Evolutionary conservation across 2,329 filamentous ascomycete species (phyloP).

Genomic region (Helotiales sp.): DNA sequence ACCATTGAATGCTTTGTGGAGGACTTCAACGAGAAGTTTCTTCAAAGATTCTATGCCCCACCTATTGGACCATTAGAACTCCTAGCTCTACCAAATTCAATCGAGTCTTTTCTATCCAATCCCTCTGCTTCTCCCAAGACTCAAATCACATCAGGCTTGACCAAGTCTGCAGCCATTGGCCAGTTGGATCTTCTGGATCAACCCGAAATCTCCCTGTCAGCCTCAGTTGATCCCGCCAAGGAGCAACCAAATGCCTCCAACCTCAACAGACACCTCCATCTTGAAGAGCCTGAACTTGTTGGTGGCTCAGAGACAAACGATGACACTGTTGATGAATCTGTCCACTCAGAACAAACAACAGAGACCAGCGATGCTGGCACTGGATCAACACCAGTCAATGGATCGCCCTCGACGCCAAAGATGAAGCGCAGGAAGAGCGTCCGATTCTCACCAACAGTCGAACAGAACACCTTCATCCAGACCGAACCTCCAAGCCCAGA

Average conservation of each 20-base stretch:
- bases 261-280: conserved; percentile 15
- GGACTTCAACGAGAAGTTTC: conserved; percentile 5
- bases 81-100: conserved; percentile 26
- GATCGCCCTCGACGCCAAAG: conserved; percentile 28
- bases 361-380: conserved; percentile 15
- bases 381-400: conserved; percentile 25
- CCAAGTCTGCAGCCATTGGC: not conserved
- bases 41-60: conserved; percentile 16
- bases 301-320: conserved; percentile 31
- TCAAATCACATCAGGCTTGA: not conserved
- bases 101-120: conserved; percentile 4
- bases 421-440: conserved; percentile 66
- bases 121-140: not conserved
- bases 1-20: conserved; percentile 9
- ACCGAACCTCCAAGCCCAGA: conserved; percentile 46
- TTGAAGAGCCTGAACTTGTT: conserved; percentile 21
- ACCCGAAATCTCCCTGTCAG: not conserved
- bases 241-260: conserved; percentile 9
- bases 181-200: not conserved
- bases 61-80: conserved; percentile 22
- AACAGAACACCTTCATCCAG: conserved; percentile 66
- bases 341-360: conserved; percentile 29
- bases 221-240: conserved; percentile 4
- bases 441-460: conserved; percentile 70
- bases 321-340: conserved; percentile 27